A percentile compares a stretch with the other conserved stretches of the same genome.
phyloP scores from a whole-genome alignment of 2,329 filamentous ascomycete genomes.

The Diplodia sapinea region DNA sequence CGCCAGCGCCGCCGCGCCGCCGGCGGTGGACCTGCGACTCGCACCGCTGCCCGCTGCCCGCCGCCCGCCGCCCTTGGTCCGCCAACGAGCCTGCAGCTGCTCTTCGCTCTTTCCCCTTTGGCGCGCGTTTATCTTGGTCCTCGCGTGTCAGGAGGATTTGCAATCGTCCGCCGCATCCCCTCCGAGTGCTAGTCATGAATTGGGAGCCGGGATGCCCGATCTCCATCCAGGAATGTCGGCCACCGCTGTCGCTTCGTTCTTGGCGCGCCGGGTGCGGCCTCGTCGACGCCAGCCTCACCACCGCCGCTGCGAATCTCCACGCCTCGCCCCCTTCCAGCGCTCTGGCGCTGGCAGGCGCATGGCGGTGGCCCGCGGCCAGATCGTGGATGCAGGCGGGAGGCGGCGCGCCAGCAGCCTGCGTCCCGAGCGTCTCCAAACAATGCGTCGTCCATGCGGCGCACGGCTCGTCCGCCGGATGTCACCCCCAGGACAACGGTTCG shows the following conservation, averaged over 20 bases:
- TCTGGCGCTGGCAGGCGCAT: constrained; percentile 8
- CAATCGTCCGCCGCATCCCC: constrained; percentile 23
- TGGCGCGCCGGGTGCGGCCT: constrained; percentile 26
- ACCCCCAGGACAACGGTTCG: constrained; percentile 28
- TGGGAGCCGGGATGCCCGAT: constrained; percentile 28
- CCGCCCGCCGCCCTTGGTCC: constrained; percentile 7
- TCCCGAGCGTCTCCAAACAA: constrained; percentile 25
- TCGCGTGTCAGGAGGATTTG: constrained; percentile 31
- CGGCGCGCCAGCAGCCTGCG: constrained; percentile 28
- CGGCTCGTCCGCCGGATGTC: constrained; percentile 21
- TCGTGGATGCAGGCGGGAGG: constrained; percentile 26
- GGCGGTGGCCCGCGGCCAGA: constrained; percentile 18
- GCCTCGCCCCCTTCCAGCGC: constrained; percentile 1
- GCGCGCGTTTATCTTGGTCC: constrained; percentile 28
- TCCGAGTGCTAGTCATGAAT: constrained; percentile 25
- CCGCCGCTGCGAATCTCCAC: constrained; percentile 9
- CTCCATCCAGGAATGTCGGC: constrained; percentile 28
- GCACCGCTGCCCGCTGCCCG: constrained; percentile 14
- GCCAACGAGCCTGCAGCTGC: background rate
- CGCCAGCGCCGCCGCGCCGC: constrained; percentile 5
- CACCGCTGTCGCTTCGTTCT: constrained; percentile 14
- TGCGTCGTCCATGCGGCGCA: constrained; percentile 18
- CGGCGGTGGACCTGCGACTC: constrained; percentile 14
- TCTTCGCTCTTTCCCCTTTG: constrained; percentile 19
- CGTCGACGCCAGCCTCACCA: constrained; percentile 18